These are phyloP conservation scores for Xylaria venustula DNA, from an alignment of 495 filamentous ascomycete species.

Conservation along the genomic window DNA sequence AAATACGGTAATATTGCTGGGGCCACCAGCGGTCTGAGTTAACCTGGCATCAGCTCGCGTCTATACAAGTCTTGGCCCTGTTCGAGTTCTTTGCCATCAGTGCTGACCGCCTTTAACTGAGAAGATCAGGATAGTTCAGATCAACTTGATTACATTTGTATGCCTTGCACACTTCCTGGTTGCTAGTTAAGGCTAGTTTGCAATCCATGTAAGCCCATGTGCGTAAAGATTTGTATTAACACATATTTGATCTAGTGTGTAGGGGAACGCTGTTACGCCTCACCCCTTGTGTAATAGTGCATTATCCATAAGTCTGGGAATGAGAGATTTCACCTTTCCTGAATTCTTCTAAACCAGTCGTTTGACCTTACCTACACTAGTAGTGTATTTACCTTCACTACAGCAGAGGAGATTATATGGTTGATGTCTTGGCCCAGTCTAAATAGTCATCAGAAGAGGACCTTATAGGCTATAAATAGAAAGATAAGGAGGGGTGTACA, in stretches of 20 bases:
- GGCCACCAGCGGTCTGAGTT: not conserved
- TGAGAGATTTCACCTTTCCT: too few species aligned
- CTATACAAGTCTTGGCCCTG: too few species aligned
- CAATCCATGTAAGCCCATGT: slow-evolving; percentile 1
- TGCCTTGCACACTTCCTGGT: not conserved
- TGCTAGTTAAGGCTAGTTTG: not conserved
- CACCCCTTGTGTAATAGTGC: not conserved
- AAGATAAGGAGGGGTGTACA: not conserved
- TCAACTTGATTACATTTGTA: not conserved
- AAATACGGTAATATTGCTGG: too few species aligned
- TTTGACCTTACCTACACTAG: too few species aligned
- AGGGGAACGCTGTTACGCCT: not conserved
- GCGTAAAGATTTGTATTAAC: not conserved
- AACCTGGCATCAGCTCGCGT: too few species aligned
- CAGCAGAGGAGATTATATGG: too few species aligned
- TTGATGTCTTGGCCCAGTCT: too few species aligned
- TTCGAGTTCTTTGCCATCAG: too few species aligned
- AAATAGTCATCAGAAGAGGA: not conserved
- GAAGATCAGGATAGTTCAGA: too few species aligned
- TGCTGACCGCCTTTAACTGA: too few species aligned
- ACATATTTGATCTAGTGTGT: not conserved
- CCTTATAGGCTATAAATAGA: slow-evolving; percentile 7
- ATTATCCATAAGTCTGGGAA: not conserved
- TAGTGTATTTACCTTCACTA: too few species aligned
- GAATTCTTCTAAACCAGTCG: too few species aligned